phyloP scores from a whole-genome alignment of 2,329 filamentous ascomycete genomes.

The Fusarium solani-melongenae region DNA sequence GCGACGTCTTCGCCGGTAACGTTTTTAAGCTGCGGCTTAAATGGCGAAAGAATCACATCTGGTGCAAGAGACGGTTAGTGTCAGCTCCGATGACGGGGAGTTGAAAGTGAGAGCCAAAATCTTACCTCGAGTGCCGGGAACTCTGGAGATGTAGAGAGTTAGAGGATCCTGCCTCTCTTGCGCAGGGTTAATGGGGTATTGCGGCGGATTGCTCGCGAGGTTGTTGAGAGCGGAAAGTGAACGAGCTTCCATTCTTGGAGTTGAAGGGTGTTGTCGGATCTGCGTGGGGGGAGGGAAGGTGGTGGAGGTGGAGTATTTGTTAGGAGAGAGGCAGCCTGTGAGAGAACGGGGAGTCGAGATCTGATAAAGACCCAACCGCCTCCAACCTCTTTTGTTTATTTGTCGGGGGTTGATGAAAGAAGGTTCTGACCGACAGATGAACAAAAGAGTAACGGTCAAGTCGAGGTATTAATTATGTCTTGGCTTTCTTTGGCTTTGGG shows the following conservation, averaged over 20 bases:
- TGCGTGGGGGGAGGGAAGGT: conserved; percentile 17
- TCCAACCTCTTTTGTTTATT: conserved; percentile 12
- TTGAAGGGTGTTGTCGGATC: conserved; percentile 15
- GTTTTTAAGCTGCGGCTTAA: conserved; percentile 89
- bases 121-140: conserved; percentile 88
- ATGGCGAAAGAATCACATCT: conserved; percentile 93
- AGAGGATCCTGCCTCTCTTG: conserved; percentile 76
- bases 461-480: conserved; percentile 15
- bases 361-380: conserved; percentile 3
- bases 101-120: conserved; percentile 16
- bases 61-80: conserved; percentile 26
- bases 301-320: conserved; percentile 6
- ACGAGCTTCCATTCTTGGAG: conserved; percentile 74
- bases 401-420: not conserved
- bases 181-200: conserved; percentile 82
- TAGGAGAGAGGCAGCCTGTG: conserved; percentile 2
- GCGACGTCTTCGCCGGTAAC: conserved; percentile 89
- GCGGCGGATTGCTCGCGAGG: conserved; percentile 86
- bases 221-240: conserved; percentile 84
- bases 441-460: not conserved
- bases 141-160: conserved; percentile 90
- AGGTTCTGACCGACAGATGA: not conserved
- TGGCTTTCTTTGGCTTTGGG: conserved; percentile 10
- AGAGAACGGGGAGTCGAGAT: conserved; percentile 15
- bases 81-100: conserved; percentile 26